Evolutionary conservation across 768 basidiomycete genomes (phyloP), one percentile per base, ranked within the genome.

Genomic region (Rhodotorula kratochvilovae): DNA sequence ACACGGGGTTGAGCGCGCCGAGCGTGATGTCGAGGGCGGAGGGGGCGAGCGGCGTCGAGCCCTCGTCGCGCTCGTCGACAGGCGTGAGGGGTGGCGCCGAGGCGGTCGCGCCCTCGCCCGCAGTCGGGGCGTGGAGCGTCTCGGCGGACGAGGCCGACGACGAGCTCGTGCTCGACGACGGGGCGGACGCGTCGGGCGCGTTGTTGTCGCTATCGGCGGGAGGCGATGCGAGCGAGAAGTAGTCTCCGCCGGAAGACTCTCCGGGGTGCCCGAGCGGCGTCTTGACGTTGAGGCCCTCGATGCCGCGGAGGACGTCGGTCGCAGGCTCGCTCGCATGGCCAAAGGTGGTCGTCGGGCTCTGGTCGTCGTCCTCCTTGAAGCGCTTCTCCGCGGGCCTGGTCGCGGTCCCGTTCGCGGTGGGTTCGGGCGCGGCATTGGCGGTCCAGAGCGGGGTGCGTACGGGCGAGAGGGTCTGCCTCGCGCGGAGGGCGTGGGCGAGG

Each of bases 221-320:
- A n/a, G n/a, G 51, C 12, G 56, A 23, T 11, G 25, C 19, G 60
- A 66, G 65, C 29, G 60, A 58, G 29, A 71, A 71, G 61, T 71
- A 71, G 61, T 71, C 70, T 6, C 57, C 64, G 19, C 31, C 43
- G 19, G 3, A 1, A 8, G 39, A 3, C 43, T 13, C 45, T 36
- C 57, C 31, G 11, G 1, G 13, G 50, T 4, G 25, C 8, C 55
- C 65, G n/a, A 50, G n/a, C 12, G 70, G 70, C 27, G 70, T 71
- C 65, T 53, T 56, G 56, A 71, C 66, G 33, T 66, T 59, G 10
- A 71, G 61, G 12, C 45, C 42, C 61, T 71, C 66, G 65, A 71
- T 29, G 19, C 55, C 35, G 29, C 56, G 55, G 2, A 62, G 27
- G n/a, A 66, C 25, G 12, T 51, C 66, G 4, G 45, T 16, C 16